Evolutionary conservation across 768 basidiomycete species (phyloP), one percentile per base, ranked within the genome.

Genomic region (Phanerodontia chrysosporium): DNA sequence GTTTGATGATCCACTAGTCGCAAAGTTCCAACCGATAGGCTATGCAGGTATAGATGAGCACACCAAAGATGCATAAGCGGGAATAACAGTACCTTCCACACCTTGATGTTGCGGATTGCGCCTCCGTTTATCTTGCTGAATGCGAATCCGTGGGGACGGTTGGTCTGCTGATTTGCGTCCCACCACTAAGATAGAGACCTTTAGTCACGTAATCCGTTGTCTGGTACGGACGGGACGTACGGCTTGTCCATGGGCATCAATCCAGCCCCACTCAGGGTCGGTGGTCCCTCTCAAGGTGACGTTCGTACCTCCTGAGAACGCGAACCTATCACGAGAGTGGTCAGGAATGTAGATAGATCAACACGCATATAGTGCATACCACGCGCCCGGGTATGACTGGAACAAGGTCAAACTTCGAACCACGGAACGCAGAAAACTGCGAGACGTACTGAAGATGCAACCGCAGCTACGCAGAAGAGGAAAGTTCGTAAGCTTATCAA

Each of bases 181-280:
- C 84, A 85, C 84, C 85, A 86, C 82, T 84, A 70, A 46, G 49
- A 28, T 49, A 52, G 21, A 52, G 30, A 22, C n/a, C 7, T 10
- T 18, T 42, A 2, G 39, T 35, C 6, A 35, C 59, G 3, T 25
- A 21, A 42, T 49, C 30, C n/a, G 18, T 14, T 12, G 14, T 0
- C 16, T 42, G 4, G 8, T 22, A 53, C 2, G 16, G 32, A 22
- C 22, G 27, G 21, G 13, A 27, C 66, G 5, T 53, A 70, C 69
- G 22, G 66, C 64, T 57, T 85, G 82, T 1, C 85, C 85, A 52
- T 86, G 79, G 1, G 74, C 81, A 62, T 85, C 79, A 0, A 87
- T 77, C 84, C 84, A 86, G n/a, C 85, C 84, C 81, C 82, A 83
- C 2, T 81, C 59, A 0, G 82, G 79, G 60, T 86, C 80, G 12